A percentile compares a stretch with the other conserved stretches of the same genome.
phyloP scores from a whole-genome alignment of 2,329 filamentous ascomycete genomes.

The Aurifilum marmelostoma region DNA sequence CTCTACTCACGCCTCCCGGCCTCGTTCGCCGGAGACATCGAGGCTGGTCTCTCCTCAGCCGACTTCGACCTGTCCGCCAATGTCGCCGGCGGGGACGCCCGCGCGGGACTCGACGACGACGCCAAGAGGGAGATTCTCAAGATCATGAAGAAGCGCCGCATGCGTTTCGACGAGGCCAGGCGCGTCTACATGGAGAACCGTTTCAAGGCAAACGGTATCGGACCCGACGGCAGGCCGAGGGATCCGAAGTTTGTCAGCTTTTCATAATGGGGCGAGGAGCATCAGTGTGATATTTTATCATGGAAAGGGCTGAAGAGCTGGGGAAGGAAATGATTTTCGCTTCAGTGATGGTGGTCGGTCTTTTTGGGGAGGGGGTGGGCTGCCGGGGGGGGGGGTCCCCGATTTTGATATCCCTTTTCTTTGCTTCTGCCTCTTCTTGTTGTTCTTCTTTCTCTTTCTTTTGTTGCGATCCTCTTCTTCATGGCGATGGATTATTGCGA shows the following conservation, averaged over 20 bases:
- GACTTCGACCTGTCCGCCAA: slow-evolving; percentile 86
- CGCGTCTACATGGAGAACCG: slow-evolving; percentile 82
- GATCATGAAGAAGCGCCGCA: slow-evolving; percentile 85
- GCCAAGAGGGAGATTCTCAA: slow-evolving; percentile 81
- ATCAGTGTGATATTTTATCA: not conserved
- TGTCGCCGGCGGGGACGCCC: slow-evolving; percentile 74
- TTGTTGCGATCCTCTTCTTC: not conserved
- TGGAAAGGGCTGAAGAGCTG: not conserved
- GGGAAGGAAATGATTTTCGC: not conserved
- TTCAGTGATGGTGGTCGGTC: not conserved
- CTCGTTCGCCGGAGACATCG: slow-evolving; percentile 81
- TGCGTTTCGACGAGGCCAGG: slow-evolving; percentile 90
- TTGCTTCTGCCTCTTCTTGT: not conserved
- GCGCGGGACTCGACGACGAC: slow-evolving; percentile 78
- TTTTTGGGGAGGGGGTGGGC: not conserved
- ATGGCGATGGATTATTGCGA: slow-evolving; percentile 5
- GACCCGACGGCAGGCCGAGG: slow-evolving; percentile 80
- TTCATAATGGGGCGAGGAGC: slow-evolving; percentile 51
- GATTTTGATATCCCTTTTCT: slow-evolving; percentile 1
- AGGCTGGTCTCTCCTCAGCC: slow-evolving; percentile 80
- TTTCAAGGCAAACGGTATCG: slow-evolving; percentile 88
- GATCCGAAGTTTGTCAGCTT: slow-evolving; percentile 98
- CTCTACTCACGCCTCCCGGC: slow-evolving; percentile 78
- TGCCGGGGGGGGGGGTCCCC: not conserved
- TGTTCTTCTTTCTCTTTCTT: not conserved